Evolutionary conservation across 495 filamentous ascomycete genomes (phyloP), one percentile per base, ranked within the genome.

Genomic region (Hyaloscypha bicolor): DNA sequence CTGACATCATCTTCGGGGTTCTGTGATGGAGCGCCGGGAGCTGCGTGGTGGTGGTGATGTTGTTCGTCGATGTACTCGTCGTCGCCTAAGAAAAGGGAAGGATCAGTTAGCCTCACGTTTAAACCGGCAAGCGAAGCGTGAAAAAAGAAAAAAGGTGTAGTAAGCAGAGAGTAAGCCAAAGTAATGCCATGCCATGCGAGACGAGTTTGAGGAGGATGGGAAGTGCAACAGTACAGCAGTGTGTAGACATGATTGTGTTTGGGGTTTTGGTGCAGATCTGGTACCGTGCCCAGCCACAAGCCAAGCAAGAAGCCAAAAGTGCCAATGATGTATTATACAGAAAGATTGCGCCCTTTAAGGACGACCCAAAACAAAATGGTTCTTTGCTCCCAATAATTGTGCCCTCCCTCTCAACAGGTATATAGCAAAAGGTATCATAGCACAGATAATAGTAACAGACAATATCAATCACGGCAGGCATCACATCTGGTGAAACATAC

Each of bases 401-500:
- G 33, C 64, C 63, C 63, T 64, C 69, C 72, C 59, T 39, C 52
- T 64, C 66, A 72, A 69, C 63, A 63, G 63, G 64, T 64, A 72
- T 66, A 66, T 66, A n/a, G 39, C 68, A 79, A 53, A 52, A 60
- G 56, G 78, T 84, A 82, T 81, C 80, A 81, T 80, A 72, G 64
- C 69, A 72, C 78, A 80, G 79, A 52, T 76, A 79, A 80, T 76
- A 78, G 78, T 81, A 83, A 79, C 77, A 78, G 71, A 12, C 35
- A 66, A 69, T 74, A 66, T 42, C 53, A 71, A 72, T 72, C 76
- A 76, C 72, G 76, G 75, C 77, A 76, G 74, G 71, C 73, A 82
- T 85, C 81, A 91, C 84, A 90, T 86, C 78, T 91, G 88, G 83
- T 91, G 72, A 74, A 74, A 94, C 93, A 97, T 97, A 92, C 94